A percentile compares a stretch with the other conserved stretches of the same genome.
These are phyloP conservation scores for Clarireedia paspali DNA, from an alignment of 2,329 filamentous ascomycete genomes.

Conservation along the genomic window DNA sequence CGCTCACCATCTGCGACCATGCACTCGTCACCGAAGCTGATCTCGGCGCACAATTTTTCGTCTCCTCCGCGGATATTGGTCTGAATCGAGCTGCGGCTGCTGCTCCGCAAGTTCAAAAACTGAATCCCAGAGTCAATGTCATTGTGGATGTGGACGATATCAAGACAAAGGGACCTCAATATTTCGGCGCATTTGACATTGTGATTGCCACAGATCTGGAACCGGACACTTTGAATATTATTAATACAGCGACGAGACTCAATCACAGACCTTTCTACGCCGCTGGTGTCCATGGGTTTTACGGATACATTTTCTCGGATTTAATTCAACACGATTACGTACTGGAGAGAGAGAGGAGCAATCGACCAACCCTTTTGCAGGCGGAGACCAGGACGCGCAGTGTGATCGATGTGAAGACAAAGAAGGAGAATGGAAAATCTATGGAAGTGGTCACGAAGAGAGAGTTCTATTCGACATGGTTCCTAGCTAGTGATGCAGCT, in stretches of 20 bases:
- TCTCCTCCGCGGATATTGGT: slow-evolving; percentile 62
- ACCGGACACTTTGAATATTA: slow-evolving; percentile 62
- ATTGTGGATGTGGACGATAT: slow-evolving; percentile 62
- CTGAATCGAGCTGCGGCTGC: slow-evolving; percentile 81
- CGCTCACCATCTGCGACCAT: slow-evolving; percentile 81
- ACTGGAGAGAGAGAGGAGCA: slow-evolving; percentile 76
- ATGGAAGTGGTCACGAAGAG: slow-evolving; percentile 86
- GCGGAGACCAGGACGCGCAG: slow-evolving; percentile 72
- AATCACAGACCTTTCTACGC: slow-evolving; percentile 81
- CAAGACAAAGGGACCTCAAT: slow-evolving; percentile 59
- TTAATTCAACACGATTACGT: slow-evolving; percentile 85
- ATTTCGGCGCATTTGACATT: slow-evolving; percentile 73
- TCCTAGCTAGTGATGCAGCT: slow-evolving; percentile 72
- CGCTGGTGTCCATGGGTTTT: slow-evolving; percentile 78
- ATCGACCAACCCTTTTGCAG: slow-evolving; percentile 52
- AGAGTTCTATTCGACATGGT: slow-evolving; percentile 81
- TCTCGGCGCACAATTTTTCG: slow-evolving; percentile 75
- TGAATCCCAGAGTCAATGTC: slow-evolving; percentile 84
- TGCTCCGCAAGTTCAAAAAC: slow-evolving; percentile 65
- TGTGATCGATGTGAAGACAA: slow-evolving; percentile 64
- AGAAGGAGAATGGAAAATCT: slow-evolving; percentile 60
- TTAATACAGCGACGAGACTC: slow-evolving; percentile 81
- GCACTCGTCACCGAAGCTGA: slow-evolving; percentile 69
- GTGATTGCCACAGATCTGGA: slow-evolving; percentile 86
- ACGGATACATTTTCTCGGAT: slow-evolving; percentile 92